phyloP scores from a whole-genome alignment of 106 monocot species.

The Ottelia alismoides region DNA sequence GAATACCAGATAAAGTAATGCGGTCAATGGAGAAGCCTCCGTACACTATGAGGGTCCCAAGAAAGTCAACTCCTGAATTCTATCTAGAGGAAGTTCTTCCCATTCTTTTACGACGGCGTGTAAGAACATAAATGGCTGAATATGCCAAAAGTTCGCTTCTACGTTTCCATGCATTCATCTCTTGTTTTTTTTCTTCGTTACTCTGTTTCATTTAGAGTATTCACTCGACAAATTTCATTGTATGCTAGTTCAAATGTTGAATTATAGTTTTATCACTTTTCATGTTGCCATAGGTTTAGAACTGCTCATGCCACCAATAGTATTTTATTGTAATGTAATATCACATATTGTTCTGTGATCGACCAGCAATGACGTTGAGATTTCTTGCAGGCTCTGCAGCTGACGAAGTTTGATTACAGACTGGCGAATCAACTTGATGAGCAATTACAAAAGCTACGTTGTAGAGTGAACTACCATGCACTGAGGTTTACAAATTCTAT shows the following conservation, averaged over 20 bases:
- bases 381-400: constrained; percentile 50
- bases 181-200: too few species aligned
- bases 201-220: too few species aligned
- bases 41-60: constrained; percentile 62
- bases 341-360: too few species aligned
- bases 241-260: background rate
- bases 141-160: too few species aligned
- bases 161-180: too few species aligned
- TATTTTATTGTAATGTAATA: too few species aligned
- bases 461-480: constrained; percentile 61
- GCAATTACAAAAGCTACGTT: constrained; percentile 60
- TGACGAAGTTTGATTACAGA: constrained; percentile 80
- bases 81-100: constrained; percentile 61
- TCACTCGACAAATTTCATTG: background rate
- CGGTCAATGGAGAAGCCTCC: constrained; percentile 72
- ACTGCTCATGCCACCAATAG: too few species aligned
- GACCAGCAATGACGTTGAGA: too few species aligned
- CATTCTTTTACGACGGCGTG: constrained; percentile 49
- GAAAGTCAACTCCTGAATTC: constrained; percentile 59
- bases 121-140: too few species aligned
- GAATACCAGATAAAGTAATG: constrained; percentile 60
- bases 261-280: too few species aligned
- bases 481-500: constrained; percentile 49
- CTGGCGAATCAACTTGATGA: constrained; percentile 52
- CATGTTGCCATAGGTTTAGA: too few species aligned